A percentile compares a stretch with the other conserved stretches of the same genome.
phyloP scores from a whole-genome alignment of 1,284 basidiomycete species.

The Earliella scabrosa region DNA sequence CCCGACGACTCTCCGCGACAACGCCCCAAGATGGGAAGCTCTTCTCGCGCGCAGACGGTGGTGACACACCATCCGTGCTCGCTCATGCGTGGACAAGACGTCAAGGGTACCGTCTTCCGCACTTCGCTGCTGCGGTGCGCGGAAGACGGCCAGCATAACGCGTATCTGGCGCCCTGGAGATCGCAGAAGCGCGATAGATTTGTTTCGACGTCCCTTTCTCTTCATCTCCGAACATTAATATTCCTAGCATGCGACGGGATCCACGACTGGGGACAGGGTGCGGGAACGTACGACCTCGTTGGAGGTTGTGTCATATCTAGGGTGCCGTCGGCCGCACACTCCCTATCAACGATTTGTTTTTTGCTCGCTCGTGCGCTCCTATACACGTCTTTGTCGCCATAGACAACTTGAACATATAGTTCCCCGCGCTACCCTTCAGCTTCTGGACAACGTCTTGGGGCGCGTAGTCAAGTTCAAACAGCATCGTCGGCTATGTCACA shows the following conservation, averaged over 20 bases:
- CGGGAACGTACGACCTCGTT: slow-evolving; percentile 46
- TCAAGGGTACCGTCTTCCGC: not conserved
- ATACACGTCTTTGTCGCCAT: too few species aligned
- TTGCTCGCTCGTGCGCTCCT: too few species aligned
- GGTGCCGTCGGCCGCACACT: too few species aligned
- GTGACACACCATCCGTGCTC: not conserved
- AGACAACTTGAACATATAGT: too few species aligned
- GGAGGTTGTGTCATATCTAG: too few species aligned
- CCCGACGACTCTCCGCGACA: slow-evolving; percentile 18
- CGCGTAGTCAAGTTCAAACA: too few species aligned
- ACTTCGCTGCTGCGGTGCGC: not conserved
- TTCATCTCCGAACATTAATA: slow-evolving; percentile 33
- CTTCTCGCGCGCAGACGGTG: not conserved
- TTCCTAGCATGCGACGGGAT: slow-evolving; percentile 40
- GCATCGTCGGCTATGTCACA: too few species aligned
- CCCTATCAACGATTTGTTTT: too few species aligned
- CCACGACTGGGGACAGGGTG: slow-evolving; percentile 51
- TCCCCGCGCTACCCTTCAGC: too few species aligned
- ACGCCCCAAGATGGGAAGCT: slow-evolving; percentile 1
- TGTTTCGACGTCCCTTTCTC: not conserved
- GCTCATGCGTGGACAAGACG: not conserved
- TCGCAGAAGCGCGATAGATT: not conserved
- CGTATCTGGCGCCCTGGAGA: not conserved
- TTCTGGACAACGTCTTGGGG: too few species aligned
- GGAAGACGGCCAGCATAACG: not conserved